Evolutionary conservation across 805 yeast genomes (phyloP), one percentile per base, ranked within the genome.

Genomic region (Clavispora asparagi): DNA sequence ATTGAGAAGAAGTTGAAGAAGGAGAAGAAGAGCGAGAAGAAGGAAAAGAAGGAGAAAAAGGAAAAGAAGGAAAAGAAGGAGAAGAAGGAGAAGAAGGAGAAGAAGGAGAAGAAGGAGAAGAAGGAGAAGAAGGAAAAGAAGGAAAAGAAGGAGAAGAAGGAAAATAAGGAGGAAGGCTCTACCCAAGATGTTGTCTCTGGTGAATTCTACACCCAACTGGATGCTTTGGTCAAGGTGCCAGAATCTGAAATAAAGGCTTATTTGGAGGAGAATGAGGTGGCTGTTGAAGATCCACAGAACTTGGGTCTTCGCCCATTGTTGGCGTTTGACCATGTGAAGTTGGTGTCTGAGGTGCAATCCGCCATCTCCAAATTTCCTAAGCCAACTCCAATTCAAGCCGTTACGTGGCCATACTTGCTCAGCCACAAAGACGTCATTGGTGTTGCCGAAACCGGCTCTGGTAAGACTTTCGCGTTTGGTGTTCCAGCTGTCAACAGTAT

Each of bases 371-470:
- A 82, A 57, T 94, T 87, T 71, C 85, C 88, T 13, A 83, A 81
- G 57, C 99, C 99, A 45, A 91, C 98, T 7, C 98, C 98, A 32
- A 92, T 92, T 57, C 99, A 92, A 72, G 79, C 96, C 29, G 88
- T 82, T 39, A 79, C 97, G 8, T 94, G 98, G 98, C 98, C 99
- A 53, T 89, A 81, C 61, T 69, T 92, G 44, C 69, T 90, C 42
- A 69, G 79, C 17, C 85, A 86, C 14, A 77, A 83, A 48, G 99
- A 92, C 63, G 95, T 91, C 25, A 80, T 92, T 54, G 99, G 98
- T 65, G 96, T 92, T 53, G 99, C 99, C 12, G 97, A 92, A 70
- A 92, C 99, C 3, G 99, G 99, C 33, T 88, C 97, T 0, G 99
- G 99, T 61, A 92, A 92, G 67, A 92, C 99, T 0, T 85, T 92